Conservation (phyloP, 257 asterid species). For the Solanum pimpinellifolium region DNA sequence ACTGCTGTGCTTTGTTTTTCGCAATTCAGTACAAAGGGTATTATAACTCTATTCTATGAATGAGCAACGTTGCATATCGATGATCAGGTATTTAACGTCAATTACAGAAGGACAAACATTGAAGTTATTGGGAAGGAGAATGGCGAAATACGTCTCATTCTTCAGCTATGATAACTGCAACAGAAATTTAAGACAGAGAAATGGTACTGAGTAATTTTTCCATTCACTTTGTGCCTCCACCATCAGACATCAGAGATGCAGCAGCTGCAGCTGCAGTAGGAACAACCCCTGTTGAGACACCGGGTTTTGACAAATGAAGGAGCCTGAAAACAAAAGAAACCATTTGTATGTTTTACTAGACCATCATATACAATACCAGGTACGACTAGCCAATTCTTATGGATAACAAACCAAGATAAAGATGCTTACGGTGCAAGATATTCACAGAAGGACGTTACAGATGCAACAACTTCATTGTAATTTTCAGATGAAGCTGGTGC, state of each 20-base stretch:
- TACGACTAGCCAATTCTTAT: neutral
- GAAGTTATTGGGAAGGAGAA: neutral
- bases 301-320: slow-evolving; percentile 87
- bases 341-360: neutral
- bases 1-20: neutral
- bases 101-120: neutral
- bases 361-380: neutral
- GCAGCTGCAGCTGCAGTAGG: slow-evolving; percentile 98
- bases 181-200: neutral
- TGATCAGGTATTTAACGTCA: neutral
- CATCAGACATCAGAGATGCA: slow-evolving; percentile 90
- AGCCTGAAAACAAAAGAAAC: slow-evolving; percentile 40
- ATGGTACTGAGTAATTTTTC: neutral
- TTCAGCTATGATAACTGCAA: neutral
- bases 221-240: slow-evolving; percentile 47
- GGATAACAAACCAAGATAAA: neutral
- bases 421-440: slow-evolving; percentile 96
- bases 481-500: slow-evolving; percentile 89
- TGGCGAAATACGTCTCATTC: neutral
- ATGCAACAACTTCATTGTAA: slow-evolving; percentile 66
- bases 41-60: neutral
- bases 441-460: slow-evolving; percentile 80
- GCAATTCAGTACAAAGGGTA: neutral
- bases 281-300: slow-evolving; percentile 70
- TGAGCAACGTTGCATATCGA: neutral